A percentile compares a stretch with the other conserved stretches of the same genome.
phyloP scores from a whole-genome alignment of 768 basidiomycete genomes.

The Exsudoporus frostii region DNA sequence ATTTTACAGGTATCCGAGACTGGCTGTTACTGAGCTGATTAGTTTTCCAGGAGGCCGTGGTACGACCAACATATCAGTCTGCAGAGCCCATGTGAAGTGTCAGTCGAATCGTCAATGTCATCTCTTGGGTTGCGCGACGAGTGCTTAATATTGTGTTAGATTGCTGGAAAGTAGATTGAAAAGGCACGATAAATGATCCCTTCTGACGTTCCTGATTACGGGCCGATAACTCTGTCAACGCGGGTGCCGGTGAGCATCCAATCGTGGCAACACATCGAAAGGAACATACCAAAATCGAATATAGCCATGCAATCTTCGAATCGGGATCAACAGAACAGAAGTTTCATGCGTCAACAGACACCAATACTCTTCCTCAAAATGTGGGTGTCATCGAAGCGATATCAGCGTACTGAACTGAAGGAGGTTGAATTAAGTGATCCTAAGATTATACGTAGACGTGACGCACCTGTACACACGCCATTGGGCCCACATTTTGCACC shows the following conservation, averaged over 20 bases:
- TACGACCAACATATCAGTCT: no score
- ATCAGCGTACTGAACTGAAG: slow-evolving; percentile 15
- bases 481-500: slow-evolving; percentile 12
- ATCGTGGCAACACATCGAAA: background rate
- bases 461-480: slow-evolving; percentile 33
- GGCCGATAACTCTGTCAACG: slow-evolving; percentile 17
- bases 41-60: no score
- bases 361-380: slow-evolving; percentile 34
- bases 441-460: background rate
- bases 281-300: slow-evolving; percentile 9
- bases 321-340: slow-evolving; percentile 29
- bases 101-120: no score
- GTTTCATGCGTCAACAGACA: slow-evolving; percentile 35
- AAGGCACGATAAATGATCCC: no score
- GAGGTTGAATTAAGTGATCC: background rate
- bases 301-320: slow-evolving; percentile 26
- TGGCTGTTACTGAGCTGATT: background rate
- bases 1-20: slow-evolving; percentile 34
- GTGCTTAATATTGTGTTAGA: no score
- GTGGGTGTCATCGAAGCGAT: slow-evolving; percentile 23
- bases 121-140: no score
- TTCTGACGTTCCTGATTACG: slow-evolving; percentile 30
- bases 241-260: slow-evolving; percentile 1
- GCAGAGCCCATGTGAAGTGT: no score
- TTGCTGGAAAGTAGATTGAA: no score